Conservation (phyloP, 1,139 yeast species). For the Tardiomyces digboiensis region DNA sequence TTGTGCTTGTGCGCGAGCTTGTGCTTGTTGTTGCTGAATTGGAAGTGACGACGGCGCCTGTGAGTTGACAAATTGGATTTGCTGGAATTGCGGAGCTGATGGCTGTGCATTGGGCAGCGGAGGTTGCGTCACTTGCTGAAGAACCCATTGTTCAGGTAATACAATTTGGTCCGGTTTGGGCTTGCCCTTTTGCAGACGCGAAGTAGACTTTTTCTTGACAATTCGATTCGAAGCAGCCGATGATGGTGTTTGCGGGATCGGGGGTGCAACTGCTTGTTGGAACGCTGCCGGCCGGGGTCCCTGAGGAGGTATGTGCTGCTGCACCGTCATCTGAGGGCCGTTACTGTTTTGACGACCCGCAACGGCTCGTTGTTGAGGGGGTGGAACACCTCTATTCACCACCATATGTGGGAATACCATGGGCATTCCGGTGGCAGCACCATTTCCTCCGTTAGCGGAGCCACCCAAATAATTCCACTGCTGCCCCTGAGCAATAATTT, state of each 20-base stretch:
- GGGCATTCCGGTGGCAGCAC: too few relatives aligned
- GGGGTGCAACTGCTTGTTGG: background rate
- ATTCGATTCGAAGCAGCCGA: background rate
- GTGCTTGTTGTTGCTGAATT: background rate
- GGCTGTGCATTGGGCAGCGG: background rate
- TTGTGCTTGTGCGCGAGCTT: conserved; percentile 1
- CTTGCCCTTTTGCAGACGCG: background rate
- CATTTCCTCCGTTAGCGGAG: too few relatives aligned
- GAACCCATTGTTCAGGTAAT: background rate
- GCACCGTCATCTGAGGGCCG: background rate
- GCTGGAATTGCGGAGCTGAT: background rate
- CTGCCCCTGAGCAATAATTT: background rate
- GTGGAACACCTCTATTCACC: too few relatives aligned
- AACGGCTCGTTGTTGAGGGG: too few relatives aligned
- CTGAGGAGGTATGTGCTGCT: background rate
- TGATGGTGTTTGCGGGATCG: background rate
- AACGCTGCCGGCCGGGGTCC: background rate
- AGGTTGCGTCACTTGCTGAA: background rate
- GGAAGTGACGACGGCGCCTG: background rate
- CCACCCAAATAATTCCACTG: background rate
- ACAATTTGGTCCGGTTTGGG: background rate
- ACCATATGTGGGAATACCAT: too few relatives aligned
- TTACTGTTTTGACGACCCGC: background rate
- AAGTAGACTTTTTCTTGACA: background rate
- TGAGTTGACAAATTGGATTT: background rate